These are phyloP conservation scores for Fusarium palustre DNA, from an alignment of 2,329 filamentous ascomycete species.

Conservation along the genomic window DNA sequence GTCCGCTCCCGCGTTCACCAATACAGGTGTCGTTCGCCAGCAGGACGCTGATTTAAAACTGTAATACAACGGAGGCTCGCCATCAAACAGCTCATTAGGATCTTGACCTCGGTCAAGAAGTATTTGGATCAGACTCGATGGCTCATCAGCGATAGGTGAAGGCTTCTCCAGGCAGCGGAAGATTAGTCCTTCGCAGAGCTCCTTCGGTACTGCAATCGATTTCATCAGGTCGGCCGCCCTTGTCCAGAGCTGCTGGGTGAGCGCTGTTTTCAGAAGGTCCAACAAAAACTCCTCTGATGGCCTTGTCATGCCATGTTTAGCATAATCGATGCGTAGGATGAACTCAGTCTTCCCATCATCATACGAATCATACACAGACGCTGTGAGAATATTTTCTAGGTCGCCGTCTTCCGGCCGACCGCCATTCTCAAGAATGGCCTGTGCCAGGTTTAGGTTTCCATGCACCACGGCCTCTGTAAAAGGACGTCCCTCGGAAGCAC, in stretches of 20 bases:
- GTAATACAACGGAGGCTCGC: conserved; percentile 45
- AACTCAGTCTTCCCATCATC: conserved; percentile 46
- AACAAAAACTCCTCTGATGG: conserved; percentile 42
- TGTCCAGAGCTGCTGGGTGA: conserved; percentile 44
- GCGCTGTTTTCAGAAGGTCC: conserved; percentile 36
- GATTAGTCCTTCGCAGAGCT: conserved; percentile 40
- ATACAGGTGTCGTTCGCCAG: conserved; percentile 46
- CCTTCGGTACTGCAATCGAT: conserved; percentile 38
- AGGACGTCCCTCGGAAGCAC: conserved; percentile 33
- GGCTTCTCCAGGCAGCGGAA: conserved; percentile 41
- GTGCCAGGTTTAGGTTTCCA: conserved; percentile 41
- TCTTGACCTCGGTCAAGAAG: conserved; percentile 44
- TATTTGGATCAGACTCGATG: conserved; percentile 42
- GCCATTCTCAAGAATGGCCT: conserved; percentile 42
- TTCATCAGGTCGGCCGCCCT: conserved; percentile 45
- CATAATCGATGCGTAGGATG: conserved; percentile 40
- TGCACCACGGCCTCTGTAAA: conserved; percentile 44
- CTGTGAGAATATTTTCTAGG: conserved; percentile 35
- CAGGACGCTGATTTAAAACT: conserved; percentile 46
- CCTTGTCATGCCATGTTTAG: conserved; percentile 39
- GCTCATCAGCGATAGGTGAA: conserved; percentile 42
- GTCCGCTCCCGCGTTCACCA: conserved; percentile 45
- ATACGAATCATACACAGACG: conserved; percentile 42
- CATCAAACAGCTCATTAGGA: conserved; percentile 44
- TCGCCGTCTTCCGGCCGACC: conserved; percentile 44